Base-by-base conservation (phyloP, 257 asterid genomes). In the Nicotiana tabacum region DNA sequence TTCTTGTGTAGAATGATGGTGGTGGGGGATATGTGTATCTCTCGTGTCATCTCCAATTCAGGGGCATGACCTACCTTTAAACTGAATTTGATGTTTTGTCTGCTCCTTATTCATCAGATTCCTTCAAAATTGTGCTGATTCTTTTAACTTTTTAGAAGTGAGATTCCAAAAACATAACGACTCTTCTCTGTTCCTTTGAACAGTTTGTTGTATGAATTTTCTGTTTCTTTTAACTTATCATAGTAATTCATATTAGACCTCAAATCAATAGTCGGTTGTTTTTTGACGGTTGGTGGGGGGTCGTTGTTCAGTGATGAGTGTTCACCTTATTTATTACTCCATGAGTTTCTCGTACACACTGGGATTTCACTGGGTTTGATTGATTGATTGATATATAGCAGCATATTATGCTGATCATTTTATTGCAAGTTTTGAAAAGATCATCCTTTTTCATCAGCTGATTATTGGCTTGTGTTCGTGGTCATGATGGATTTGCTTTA, bases 91-190 rank as follows among this genome's bases (percentile, higher is more conserved):
- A 86, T 88, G 89, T 87, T 88, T 89, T 87, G 84, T 88, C 88
- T 87, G 92, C 89, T 91, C 86, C 88, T 84, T 87, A 90, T 46
- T 88, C 92, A 90, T 88, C 92, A 80, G 88, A 91, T 91, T 92
- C 92, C 85, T 89, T 78, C 80, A 82, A 85, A 43, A 80, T 79
- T 86, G 90, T 88, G 91, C 93, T 84, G 91, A 88, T 86, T 92
- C 90, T 91, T 30, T 83, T 86, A 33, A 87, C 90, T 89, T 77
- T 87, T 87, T 87, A 82, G 62, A 94, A 94, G 94, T 90, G 83
- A 81, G 78, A 68, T 77, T 88, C 82, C 86, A 35, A 17, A 11
- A 35, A 39, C 4, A 77, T 6, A 79, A 46, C 1, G 4, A 48
- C 82, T 79, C 51, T 79, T 24, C 16, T 3, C 24, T 74, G 43